A percentile compares a stretch with the other conserved stretches of the same genome.
These are phyloP conservation scores for Debaryomyces prosopidis DNA, from an alignment of 805 yeast species.

Conservation along the genomic window DNA sequence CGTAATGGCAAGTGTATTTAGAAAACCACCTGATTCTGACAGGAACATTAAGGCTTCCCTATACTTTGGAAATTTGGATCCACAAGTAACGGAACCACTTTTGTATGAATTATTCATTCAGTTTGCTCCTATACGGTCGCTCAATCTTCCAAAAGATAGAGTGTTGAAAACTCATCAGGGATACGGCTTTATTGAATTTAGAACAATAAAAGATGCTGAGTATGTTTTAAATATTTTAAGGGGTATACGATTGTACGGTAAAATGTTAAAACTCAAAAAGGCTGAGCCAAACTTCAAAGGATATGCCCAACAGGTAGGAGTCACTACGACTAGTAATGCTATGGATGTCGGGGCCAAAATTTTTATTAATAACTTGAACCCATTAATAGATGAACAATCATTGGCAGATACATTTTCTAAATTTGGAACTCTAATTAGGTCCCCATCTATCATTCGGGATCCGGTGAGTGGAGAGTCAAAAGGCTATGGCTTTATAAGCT, in stretches of 20 bases:
- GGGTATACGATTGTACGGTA: slow-evolving; percentile 63
- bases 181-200: slow-evolving; percentile 81
- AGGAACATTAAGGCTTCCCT: slow-evolving; percentile 64
- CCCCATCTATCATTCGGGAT: slow-evolving; percentile 54
- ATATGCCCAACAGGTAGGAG: slow-evolving; percentile 8
- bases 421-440: slow-evolving; percentile 62
- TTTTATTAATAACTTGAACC: slow-evolving; percentile 62
- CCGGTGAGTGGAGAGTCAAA: slow-evolving; percentile 46
- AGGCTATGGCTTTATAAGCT: slow-evolving; percentile 70
- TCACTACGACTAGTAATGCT: slow-evolving; percentile 16
- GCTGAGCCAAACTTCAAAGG: slow-evolving; percentile 33
- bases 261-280: slow-evolving; percentile 57
- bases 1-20: slow-evolving; percentile 32
- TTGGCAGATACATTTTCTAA: slow-evolving; percentile 58
- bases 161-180: slow-evolving; percentile 75
- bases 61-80: slow-evolving; percentile 82
- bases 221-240: slow-evolving; percentile 63
- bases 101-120: slow-evolving; percentile 84
- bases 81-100: slow-evolving; percentile 66
- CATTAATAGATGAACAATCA: slow-evolving; percentile 59
- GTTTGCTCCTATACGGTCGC: slow-evolving; percentile 71
- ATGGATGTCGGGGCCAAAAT: slow-evolving; percentile 53
- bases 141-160: slow-evolving; percentile 80
- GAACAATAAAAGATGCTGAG: slow-evolving; percentile 58
- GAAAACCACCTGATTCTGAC: slow-evolving; percentile 42